Evolutionary conservation across 1,284 basidiomycete species (phyloP).

Genomic region (Ganoderma sinense): DNA sequence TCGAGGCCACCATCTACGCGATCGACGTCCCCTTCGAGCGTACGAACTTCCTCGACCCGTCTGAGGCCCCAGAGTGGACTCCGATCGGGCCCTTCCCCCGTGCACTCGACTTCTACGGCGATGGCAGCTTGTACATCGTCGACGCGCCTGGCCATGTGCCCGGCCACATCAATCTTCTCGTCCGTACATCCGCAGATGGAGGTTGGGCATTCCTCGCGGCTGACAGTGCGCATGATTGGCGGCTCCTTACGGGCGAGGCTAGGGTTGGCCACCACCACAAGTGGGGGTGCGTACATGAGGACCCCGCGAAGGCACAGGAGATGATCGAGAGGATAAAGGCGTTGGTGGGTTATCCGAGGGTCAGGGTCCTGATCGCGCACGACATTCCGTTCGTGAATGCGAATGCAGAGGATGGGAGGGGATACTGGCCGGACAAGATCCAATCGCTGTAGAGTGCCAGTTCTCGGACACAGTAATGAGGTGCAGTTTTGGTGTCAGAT

Average conservation of each 20-base stretch:
- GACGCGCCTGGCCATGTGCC: constrained; percentile 61
- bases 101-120: constrained; percentile 59
- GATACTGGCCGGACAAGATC: constrained; percentile 50
- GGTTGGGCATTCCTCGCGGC: constrained; percentile 63
- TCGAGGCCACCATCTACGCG: constrained; percentile 45
- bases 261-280: constrained; percentile 43
- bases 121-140: constrained; percentile 63
- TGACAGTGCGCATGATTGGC: constrained; percentile 63
- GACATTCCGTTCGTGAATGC: constrained; percentile 51
- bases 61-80: constrained; percentile 15
- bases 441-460: neutral
- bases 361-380: constrained; percentile 59
- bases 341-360: constrained; percentile 46
- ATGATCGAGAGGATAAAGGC: constrained; percentile 50
- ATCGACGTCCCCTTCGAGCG: constrained; percentile 52
- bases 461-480: neutral
- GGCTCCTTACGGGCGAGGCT: constrained; percentile 55
- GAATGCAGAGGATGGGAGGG: constrained; percentile 48
- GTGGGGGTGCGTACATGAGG: constrained; percentile 49
- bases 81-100: constrained; percentile 57
- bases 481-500: neutral
- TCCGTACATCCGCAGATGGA: constrained; percentile 60
- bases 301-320: constrained; percentile 50
- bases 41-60: constrained; percentile 40
- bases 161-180: constrained; percentile 61